Base-by-base conservation (phyloP, 2,329 filamentous ascomycete genomes). In the Phialophora macrospora region DNA sequence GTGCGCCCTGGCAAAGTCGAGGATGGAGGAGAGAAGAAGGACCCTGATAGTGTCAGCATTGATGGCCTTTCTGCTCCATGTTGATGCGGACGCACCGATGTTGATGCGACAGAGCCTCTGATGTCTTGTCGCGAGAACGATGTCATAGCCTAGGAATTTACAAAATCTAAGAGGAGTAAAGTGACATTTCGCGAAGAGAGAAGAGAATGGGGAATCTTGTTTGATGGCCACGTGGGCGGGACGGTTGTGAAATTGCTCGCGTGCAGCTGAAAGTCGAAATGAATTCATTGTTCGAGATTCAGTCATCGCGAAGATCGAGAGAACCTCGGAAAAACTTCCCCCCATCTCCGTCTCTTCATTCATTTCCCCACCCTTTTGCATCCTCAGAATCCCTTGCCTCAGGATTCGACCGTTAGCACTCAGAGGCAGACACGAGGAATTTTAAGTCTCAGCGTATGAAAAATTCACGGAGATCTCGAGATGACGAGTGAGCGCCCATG, bases 21-120 rank as follows among this genome's bases (percentile, higher is more conserved):
- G 30, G 51, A 55, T 32, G 24, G 28, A 34, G 49, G 24, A 55
- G 58, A 32, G 22, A 44, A 34, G 26, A 28, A 17, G 12, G 17
- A n/a, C 48, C 62, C 46, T 58, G 58, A 28, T 20, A 34, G 28
- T 20, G 54, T 67, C 61, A 67, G 57, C 49, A 24, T 55, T 38
- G 14, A 52, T 60, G 55, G 17, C 52, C 20, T 34, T 52, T n/a
- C 52, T 11, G 52, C 26, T 48, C 24, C 14, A 2, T 26, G 26
- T 55, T 55, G 52, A 30, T 34, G 24, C 14, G 52, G 28, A 55
- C 52, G 34, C 8, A 55, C 52, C 28, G 26, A 5, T 28, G 28
- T 32, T 55, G 26, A 11, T 28, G 52, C 38, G 28, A 30, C n/a
- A 20, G 28, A 32, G 22, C 24, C 26, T 34, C 1, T 55, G 26